Percentiles rank a stretch among this genome's conserved stretches.
Evolutionary conservation across 805 yeast genomes (phyloP).

Genomic region (Lachancea quebecensis): DNA sequence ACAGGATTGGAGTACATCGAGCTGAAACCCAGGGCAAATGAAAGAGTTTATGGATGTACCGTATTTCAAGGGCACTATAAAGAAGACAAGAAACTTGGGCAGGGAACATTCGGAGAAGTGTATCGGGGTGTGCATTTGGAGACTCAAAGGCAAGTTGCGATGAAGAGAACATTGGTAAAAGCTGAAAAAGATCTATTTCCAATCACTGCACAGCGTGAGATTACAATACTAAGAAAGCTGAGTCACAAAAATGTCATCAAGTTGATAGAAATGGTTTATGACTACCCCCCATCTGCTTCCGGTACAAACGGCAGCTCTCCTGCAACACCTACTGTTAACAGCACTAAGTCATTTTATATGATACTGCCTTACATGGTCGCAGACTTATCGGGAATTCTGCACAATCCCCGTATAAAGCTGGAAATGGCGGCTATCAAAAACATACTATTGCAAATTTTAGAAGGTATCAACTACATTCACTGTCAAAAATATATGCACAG

Average conservation of each 20-base stretch:
- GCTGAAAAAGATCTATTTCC: conserved; percentile 60
- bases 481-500: conserved; percentile 59
- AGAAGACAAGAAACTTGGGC: conserved; percentile 52
- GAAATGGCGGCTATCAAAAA: conserved; percentile 70
- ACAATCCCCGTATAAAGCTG: conserved; percentile 62
- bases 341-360: conserved; percentile 55
- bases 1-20: conserved; percentile 26
- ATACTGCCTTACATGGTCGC: conserved; percentile 90
- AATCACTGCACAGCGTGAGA: conserved; percentile 90
- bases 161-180: conserved; percentile 70
- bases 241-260: conserved; percentile 67
- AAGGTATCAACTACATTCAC: conserved; percentile 76
- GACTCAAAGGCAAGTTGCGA: conserved; percentile 63
- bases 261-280: conserved; percentile 71
- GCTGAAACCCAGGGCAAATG: conserved; percentile 20
- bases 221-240: conserved; percentile 67
- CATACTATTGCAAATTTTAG: conserved; percentile 67
- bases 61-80: conserved; percentile 25
- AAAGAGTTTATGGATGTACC: conserved; percentile 30
- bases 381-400: conserved; percentile 84
- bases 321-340: conserved; percentile 21
- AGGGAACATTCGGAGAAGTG: conserved; percentile 88
- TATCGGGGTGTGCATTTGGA: conserved; percentile 56
- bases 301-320: conserved; percentile 5
- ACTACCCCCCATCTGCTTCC: conserved; percentile 30